A percentile compares a stretch with the other conserved stretches of the same genome.
These are phyloP conservation scores for Puccinia brachypodii DNA, from an alignment of 1,284 basidiomycete species.

Conservation along the genomic window DNA sequence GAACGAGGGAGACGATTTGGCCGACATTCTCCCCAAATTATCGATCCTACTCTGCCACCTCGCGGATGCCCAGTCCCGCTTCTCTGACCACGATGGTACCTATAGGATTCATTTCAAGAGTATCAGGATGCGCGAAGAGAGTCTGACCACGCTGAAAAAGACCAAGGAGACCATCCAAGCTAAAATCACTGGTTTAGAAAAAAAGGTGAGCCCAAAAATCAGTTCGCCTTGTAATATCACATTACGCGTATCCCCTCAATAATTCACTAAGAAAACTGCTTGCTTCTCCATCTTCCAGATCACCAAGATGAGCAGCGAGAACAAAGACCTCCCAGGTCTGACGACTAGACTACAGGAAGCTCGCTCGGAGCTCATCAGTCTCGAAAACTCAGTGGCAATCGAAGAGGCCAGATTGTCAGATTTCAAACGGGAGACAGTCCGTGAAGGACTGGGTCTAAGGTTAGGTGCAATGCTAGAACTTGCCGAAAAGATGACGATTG, in stretches of 20 bases:
- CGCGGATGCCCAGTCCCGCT: conserved; percentile 52
- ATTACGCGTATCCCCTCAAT: not conserved
- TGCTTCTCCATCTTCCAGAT: conserved; percentile 52
- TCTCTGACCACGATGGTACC: conserved; percentile 53
- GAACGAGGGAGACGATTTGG: conserved; percentile 54
- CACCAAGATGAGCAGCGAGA: conserved; percentile 55
- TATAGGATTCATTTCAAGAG: conserved; percentile 54
- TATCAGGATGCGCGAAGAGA: conserved; percentile 54
- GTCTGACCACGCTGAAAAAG: conserved; percentile 52
- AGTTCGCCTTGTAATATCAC: too few relatives aligned
- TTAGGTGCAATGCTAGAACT: conserved; percentile 55
- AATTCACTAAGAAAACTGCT: not conserved
- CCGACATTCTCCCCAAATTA: conserved; percentile 53
- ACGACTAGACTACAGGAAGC: conserved; percentile 52
- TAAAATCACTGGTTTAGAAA: conserved; percentile 54
- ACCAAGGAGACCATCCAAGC: conserved; percentile 52
- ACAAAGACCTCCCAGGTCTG: conserved; percentile 53
- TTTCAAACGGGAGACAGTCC: conserved; percentile 50
- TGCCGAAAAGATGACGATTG: conserved; percentile 54
- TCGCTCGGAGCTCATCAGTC: conserved; percentile 54
- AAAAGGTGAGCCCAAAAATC: conserved; percentile 52
- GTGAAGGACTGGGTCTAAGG: conserved; percentile 50
- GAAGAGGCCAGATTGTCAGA: conserved; percentile 53
- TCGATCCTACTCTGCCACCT: conserved; percentile 53
- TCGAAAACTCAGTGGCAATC: conserved; percentile 54